Evolutionary conservation across 1,284 basidiomycete genomes (phyloP), one percentile per base, ranked within the genome.

Genomic region (Ganoderma leucocontextum): DNA sequence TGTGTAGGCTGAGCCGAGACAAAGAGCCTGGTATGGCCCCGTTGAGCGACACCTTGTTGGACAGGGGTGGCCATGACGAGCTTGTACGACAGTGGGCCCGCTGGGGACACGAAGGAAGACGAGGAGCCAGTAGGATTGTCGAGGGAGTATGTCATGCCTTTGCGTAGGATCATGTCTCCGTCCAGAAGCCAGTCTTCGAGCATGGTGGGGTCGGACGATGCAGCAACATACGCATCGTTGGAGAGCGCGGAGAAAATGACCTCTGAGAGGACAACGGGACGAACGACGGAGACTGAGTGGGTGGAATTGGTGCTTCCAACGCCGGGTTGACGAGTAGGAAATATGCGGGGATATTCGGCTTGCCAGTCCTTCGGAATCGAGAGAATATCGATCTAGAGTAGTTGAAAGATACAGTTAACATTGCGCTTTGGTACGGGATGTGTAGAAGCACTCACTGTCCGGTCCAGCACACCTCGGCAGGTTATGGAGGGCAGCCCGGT

Each of bases 51-150:
- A 19, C 95, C 95, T 81, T 95, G 93, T 25, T 86, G 79, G 33
- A 91, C 90, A 0, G 95, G 95, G 69, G 93, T 88, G 4, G 86
- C 74, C 80, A 89, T 84, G 69, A 85, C 83, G 42, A 91, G 71
- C 42, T 70, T 75, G 67, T 81, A 80, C 42, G 80, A 44, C 57
- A 71, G 67, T 7, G 65, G 52, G 4, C 57, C 66, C n/a, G 41
- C 63, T 68, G 47, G 49, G 0, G 67, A 19, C 29, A 35, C 13
- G 2, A 64, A 55, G 7, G 66, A 64, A 7, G 59, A 64, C 15
- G 63, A 36, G 15, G 17, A 42, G 55, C 60, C 49, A 72, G 58
- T 47, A 4, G 55, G 57, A 19, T 64, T 38, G 33, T 71, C 13
- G 39, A 84, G 67, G 12, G 75, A 77, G 67, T 85, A 76, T 19